Evolutionary conservation across 805 yeast species (phyloP).

Genomic region (Wickerhamomyces rabaulensis): DNA sequence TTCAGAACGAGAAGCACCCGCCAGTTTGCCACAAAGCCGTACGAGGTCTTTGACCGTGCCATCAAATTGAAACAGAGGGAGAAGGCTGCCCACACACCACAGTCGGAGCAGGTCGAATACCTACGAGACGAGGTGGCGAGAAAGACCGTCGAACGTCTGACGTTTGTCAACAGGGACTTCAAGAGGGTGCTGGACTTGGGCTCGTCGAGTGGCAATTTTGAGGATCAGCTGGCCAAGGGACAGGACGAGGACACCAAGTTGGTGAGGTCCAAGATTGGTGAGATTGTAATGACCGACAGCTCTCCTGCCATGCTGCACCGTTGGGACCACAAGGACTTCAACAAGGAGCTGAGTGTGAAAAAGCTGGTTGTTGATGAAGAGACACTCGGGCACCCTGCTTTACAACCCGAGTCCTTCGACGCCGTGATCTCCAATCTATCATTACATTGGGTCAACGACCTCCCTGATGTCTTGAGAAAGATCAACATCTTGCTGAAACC

Average conservation of each 20-base stretch:
- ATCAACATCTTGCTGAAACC: constrained; percentile 60
- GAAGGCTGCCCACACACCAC: constrained; percentile 40
- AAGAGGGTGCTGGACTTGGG: constrained; percentile 66
- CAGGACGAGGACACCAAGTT: constrained; percentile 45
- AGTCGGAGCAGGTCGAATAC: constrained; percentile 59
- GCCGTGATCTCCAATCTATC: constrained; percentile 70
- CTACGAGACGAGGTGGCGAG: constrained; percentile 68
- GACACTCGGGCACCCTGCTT: constrained; percentile 36
- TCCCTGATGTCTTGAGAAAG: constrained; percentile 57
- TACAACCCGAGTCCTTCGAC: constrained; percentile 45
- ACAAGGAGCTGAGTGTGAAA: constrained; percentile 38
- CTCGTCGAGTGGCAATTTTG: constrained; percentile 62
- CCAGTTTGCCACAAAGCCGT: constrained; percentile 12
- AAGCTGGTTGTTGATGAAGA: constrained; percentile 70
- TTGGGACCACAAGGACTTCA: constrained; percentile 37
- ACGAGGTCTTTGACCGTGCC: constrained; percentile 55
- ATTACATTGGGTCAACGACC: constrained; percentile 81
- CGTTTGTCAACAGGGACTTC: constrained; percentile 64
- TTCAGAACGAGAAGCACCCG: neutral
- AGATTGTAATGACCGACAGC: constrained; percentile 64
- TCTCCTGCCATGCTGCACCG: constrained; percentile 47
- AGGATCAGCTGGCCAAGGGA: constrained; percentile 24
- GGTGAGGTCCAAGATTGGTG: constrained; percentile 48
- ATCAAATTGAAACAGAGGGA: constrained; percentile 59
- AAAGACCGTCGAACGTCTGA: constrained; percentile 68